Percentiles rank a stretch among this genome's conserved stretches.
These are phyloP conservation scores for Naegleria lovaniensis DNA, from an alignment of 208 protist species.

Conservation along the genomic window DNA sequence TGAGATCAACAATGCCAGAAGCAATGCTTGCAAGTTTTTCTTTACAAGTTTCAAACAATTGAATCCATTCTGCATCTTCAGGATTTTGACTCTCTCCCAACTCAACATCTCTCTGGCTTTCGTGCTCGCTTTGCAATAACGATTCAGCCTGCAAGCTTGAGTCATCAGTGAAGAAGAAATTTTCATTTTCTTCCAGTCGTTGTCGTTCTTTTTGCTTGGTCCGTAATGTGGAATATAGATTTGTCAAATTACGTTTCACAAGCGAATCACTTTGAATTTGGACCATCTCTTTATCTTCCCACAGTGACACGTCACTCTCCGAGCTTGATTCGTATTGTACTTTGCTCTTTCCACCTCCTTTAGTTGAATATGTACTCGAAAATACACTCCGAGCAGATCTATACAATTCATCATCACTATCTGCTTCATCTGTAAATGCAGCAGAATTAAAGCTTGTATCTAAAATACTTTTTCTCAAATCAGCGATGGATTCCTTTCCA, in stretches of 20 bases:
- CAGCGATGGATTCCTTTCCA: not conserved
- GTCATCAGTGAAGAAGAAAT: slow-evolving; percentile 3
- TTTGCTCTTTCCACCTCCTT: no score
- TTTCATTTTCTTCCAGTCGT: not conserved
- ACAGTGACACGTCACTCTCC: not conserved
- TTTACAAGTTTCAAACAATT: not conserved
- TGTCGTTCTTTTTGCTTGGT: not conserved
- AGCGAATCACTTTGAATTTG: not conserved
- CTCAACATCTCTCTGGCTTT: not conserved
- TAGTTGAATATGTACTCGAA: no score
- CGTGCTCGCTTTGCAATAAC: not conserved
- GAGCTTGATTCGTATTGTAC: no score
- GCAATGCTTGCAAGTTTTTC: not conserved
- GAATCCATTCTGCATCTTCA: not conserved
- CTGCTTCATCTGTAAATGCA: not conserved
- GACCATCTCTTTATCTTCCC: not conserved
- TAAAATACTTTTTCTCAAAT: not conserved
- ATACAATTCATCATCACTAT: not conserved
- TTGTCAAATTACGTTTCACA: not conserved
- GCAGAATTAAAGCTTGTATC: not conserved
- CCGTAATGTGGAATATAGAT: not conserved
- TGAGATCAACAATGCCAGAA: not conserved
- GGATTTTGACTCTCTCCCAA: not conserved
- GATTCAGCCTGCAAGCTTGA: not conserved
- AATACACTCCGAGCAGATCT: no score